Conservation (phyloP, 192 early-diverging fungal species). For the Entomortierella parvispora region DNA sequence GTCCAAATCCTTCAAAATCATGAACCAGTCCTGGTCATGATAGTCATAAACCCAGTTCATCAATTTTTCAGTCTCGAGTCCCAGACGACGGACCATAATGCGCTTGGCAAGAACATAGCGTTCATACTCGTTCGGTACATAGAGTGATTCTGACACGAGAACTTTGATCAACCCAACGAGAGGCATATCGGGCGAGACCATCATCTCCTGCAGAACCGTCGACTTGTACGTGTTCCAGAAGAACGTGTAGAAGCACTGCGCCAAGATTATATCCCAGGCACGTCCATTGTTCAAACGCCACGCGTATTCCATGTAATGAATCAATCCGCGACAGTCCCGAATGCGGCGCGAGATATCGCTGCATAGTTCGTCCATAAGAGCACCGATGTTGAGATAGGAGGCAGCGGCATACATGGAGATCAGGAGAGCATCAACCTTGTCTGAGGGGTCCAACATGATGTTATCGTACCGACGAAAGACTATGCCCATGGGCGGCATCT, state of each 20-base stretch:
- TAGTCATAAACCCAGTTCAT: conserved; percentile 42
- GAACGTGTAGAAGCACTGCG: conserved; percentile 47
- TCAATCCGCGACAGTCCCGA: conserved; percentile 32
- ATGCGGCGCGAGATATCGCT: conserved; percentile 47
- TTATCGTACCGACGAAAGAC: conserved; percentile 16
- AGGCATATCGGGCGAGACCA: conserved; percentile 45
- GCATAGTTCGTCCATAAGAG: conserved; percentile 46
- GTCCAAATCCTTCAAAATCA: conserved; percentile 36
- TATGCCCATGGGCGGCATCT: neutral
- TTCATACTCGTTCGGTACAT: conserved; percentile 44
- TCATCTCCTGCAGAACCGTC: conserved; percentile 25
- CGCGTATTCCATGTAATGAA: conserved; percentile 51
- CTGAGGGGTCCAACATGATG: conserved; percentile 43
- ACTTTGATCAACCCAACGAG: conserved; percentile 33
- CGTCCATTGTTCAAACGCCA: conserved; percentile 46
- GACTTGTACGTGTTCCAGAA: conserved; percentile 46
- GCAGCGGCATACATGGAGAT: conserved; percentile 51
- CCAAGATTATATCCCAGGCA: conserved; percentile 50
- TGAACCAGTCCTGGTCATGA: conserved; percentile 44
- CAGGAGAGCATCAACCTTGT: conserved; percentile 39
- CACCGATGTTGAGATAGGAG: conserved; percentile 47
- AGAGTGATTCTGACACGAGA: conserved; percentile 35
- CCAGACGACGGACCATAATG: conserved; percentile 31
- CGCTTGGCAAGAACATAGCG: conserved; percentile 41
- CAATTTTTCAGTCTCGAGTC: conserved; percentile 26